These are phyloP conservation scores for Pulveroboletus sp. DNA, from an alignment of 768 basidiomycete genomes.

Conservation along the genomic window DNA sequence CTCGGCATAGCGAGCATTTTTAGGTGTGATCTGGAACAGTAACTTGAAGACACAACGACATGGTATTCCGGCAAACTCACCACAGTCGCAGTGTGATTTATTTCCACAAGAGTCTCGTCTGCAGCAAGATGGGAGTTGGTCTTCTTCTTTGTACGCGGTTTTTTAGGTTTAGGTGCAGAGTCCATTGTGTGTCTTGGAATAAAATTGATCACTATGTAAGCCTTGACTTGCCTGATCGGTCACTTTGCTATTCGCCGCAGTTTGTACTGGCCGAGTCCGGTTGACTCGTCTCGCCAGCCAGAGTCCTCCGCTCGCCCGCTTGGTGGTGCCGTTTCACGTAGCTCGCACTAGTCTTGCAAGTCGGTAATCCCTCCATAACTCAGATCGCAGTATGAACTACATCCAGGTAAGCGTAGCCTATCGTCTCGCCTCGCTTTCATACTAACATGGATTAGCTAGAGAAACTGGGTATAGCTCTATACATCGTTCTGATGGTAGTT, in stretches of 20 bases:
- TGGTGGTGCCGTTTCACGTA: constrained; percentile 3
- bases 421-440: background rate
- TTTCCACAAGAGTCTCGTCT: constrained; percentile 27
- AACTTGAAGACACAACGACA: background rate
- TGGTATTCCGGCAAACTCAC: constrained; percentile 12
- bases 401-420: constrained; percentile 43
- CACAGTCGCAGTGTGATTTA: constrained; percentile 10
- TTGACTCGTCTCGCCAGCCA: background rate
- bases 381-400: constrained; percentile 46
- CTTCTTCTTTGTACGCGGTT: constrained; percentile 44
- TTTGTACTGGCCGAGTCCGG: background rate
- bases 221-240: constrained; percentile 20
- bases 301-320: constrained; percentile 1
- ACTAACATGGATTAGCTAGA: constrained; percentile 58
- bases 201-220: too few relatives aligned
- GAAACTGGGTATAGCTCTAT: constrained; percentile 61
- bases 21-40: constrained; percentile 40
- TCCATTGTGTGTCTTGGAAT: constrained; percentile 33
- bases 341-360: constrained; percentile 4
- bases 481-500: constrained; percentile 1
- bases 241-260: background rate
- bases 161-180: constrained; percentile 48
- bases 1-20: constrained; percentile 66
- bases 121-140: constrained; percentile 1
- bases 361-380: background rate